Conservation (phyloP, 306 rosid genomes). For the Carpinus viminea region DNA sequence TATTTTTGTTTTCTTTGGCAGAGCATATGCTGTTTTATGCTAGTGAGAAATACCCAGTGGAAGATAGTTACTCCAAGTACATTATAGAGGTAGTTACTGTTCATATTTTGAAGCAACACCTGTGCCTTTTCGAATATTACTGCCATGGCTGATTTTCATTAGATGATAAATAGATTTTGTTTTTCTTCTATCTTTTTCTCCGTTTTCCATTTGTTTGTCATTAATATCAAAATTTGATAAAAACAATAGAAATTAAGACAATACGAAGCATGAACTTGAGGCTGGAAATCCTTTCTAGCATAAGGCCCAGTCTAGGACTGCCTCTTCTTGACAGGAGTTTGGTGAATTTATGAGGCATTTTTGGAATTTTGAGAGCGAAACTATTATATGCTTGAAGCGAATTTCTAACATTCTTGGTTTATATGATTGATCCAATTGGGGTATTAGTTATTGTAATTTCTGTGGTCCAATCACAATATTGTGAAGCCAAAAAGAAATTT, state of each 20-base stretch:
- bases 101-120: neutral
- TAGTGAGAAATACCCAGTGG: conserved; percentile 92
- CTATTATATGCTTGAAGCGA: neutral
- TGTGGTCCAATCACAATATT: neutral
- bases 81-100: conserved; percentile 65
- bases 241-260: neutral
- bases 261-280: neutral
- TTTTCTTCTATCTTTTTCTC: neutral
- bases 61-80: conserved; percentile 91
- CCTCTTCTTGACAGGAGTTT: neutral
- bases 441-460: neutral
- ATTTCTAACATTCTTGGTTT: neutral
- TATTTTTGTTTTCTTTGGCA: conserved; percentile 34
- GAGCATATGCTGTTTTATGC: conserved; percentile 99
- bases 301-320: neutral
- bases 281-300: neutral
- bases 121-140: neutral
- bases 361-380: neutral
- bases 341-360: neutral
- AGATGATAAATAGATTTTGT: neutral
- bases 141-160: neutral
- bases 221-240: neutral
- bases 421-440: neutral
- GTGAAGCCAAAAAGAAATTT: neutral
- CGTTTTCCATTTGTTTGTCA: neutral